phyloP scores from a whole-genome alignment of 148 eudicot genomes.

The Cornus suecica region DNA sequence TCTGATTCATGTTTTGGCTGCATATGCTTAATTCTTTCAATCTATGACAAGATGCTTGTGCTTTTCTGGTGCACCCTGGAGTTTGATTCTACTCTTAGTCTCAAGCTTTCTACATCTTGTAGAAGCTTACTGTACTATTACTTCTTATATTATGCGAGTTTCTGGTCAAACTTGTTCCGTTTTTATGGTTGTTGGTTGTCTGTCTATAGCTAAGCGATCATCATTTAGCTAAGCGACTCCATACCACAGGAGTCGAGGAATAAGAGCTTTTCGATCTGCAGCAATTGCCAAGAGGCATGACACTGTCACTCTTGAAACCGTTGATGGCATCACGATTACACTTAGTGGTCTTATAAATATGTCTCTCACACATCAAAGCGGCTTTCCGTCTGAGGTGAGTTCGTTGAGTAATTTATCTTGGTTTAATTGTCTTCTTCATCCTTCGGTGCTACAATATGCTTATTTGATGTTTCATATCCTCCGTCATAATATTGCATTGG shows the following conservation, averaged over 20 bases:
- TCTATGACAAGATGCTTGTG: not conserved
- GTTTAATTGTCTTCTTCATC: not conserved
- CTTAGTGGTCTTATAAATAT: conserved; percentile 46
- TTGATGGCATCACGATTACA: conserved; percentile 47
- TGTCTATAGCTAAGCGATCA: not conserved
- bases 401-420: not conserved
- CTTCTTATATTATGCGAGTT: not conserved
- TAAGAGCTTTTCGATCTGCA: conserved; percentile 32
- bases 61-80: not conserved
- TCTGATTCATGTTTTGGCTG: not conserved
- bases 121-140: not conserved
- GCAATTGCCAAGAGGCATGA: conserved; percentile 52
- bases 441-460: too few species aligned
- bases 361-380: conserved; percentile 47
- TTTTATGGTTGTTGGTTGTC: not conserved
- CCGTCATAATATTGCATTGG: not conserved
- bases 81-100: not conserved
- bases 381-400: conserved; percentile 57
- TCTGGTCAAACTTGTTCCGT: not conserved
- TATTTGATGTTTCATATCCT: not conserved
- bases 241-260: conserved; percentile 29
- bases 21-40: not conserved
- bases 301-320: conserved; percentile 48
- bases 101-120: not conserved
- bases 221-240: not conserved